A percentile compares a stretch with the other conserved stretches of the same genome.
phyloP scores from a whole-genome alignment of 1,139 yeast species.

The Hansenula lynferdii region DNA sequence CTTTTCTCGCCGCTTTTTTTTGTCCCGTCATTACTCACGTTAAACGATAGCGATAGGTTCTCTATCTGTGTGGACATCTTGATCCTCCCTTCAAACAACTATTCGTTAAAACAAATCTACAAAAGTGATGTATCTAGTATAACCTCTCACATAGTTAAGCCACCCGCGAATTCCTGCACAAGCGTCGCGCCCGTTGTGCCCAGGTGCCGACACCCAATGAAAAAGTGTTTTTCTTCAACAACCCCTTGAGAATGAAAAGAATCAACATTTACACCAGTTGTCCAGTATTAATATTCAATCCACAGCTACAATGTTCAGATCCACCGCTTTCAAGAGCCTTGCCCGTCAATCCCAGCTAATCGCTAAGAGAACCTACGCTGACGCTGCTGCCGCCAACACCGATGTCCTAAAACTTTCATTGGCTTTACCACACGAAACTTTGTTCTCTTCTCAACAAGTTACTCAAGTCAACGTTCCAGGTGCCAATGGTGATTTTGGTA shows the following conservation, averaged over 20 bases:
- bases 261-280: background rate
- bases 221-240: slow-evolving; percentile 2
- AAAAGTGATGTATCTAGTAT: too few species aligned
- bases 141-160: too few species aligned
- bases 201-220: slow-evolving; percentile 5
- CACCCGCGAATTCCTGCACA: background rate
- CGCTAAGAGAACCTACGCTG: slow-evolving; percentile 84
- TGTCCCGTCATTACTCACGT: slow-evolving; percentile 19
- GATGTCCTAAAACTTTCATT: slow-evolving; percentile 85
- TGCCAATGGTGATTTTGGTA: slow-evolving; percentile 95
- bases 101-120: too few species aligned
- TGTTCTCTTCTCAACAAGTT: slow-evolving; percentile 32
- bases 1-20: too few species aligned
- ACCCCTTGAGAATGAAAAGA: slow-evolving; percentile 5
- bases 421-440: slow-evolving; percentile 77
- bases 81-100: too few species aligned
- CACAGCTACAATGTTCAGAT: slow-evolving; percentile 59
- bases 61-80: slow-evolving; percentile 23
- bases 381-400: slow-evolving; percentile 37
- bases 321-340: slow-evolving; percentile 49
- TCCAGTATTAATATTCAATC: too few species aligned
- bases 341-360: slow-evolving; percentile 59
- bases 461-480: slow-evolving; percentile 97
- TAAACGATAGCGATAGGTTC: slow-evolving; percentile 18
- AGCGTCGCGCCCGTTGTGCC: background rate